These are phyloP conservation scores for Aureobasidium sp. DNA, from an alignment of 2,329 filamentous ascomycete species.

Conservation along the genomic window DNA sequence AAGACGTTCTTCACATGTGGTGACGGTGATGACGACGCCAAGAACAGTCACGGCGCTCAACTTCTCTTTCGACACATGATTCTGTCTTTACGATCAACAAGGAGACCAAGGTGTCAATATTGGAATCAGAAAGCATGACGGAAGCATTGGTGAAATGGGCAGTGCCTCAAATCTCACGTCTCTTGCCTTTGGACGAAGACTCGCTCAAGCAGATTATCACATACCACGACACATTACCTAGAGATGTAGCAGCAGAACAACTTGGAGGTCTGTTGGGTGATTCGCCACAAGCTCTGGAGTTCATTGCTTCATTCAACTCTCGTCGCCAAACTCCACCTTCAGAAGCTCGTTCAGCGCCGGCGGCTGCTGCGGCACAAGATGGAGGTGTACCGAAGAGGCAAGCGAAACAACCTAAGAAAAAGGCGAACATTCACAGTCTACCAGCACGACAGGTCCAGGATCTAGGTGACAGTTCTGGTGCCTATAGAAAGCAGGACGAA, in stretches of 20 bases:
- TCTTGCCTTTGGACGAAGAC: slow-evolving; percentile 78
- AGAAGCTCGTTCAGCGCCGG: slow-evolving; percentile 18
- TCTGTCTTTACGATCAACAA: neutral
- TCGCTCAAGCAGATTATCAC: slow-evolving; percentile 78
- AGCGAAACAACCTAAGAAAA: slow-evolving; percentile 35
- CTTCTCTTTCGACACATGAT: slow-evolving; percentile 3
- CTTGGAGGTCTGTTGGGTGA: slow-evolving; percentile 84
- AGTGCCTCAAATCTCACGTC: slow-evolving; percentile 63
- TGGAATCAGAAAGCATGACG: slow-evolving; percentile 15
- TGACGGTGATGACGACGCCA: slow-evolving; percentile 8
- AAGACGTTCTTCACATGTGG: neutral
- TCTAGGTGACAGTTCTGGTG: slow-evolving; percentile 57
- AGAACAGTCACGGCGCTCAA: slow-evolving; percentile 7
- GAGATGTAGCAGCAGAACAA: slow-evolving; percentile 71
- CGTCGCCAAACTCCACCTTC: slow-evolving; percentile 40
- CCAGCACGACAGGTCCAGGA: slow-evolving; percentile 46
- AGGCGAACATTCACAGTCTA: slow-evolving; percentile 29
- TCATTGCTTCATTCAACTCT: slow-evolving; percentile 69
- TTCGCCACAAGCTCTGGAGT: slow-evolving; percentile 65
- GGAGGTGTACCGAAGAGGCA: slow-evolving; percentile 21
- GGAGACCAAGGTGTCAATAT: neutral
- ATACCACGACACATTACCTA: slow-evolving; percentile 71
- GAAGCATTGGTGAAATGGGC: slow-evolving; percentile 44
- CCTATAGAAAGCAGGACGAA: slow-evolving; percentile 65
- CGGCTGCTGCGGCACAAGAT: slow-evolving; percentile 17